Percentiles rank a stretch among this genome's conserved stretches.
phyloP scores from a whole-genome alignment of 148 eudicot species.

The Agrostemma githago region DNA sequence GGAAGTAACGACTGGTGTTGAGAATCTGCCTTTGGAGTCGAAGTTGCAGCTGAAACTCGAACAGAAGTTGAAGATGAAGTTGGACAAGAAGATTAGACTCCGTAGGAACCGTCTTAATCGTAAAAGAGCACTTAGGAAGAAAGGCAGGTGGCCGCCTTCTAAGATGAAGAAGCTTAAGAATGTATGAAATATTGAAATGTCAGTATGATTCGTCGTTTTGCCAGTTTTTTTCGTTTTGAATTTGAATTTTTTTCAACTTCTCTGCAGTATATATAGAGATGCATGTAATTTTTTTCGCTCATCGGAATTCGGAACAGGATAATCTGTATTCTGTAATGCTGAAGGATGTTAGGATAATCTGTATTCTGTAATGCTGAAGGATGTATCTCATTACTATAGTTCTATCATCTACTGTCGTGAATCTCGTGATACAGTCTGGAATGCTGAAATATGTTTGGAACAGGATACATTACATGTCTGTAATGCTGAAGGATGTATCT shows the following conservation, averaged over 20 bases:
- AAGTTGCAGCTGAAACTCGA: conserved; percentile 59
- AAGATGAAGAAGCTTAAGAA: conserved; percentile 91
- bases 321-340: no score
- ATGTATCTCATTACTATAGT: no score
- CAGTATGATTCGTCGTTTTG: background rate
- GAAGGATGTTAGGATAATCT: no score
- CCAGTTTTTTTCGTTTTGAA: conserved; percentile 7
- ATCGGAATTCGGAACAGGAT: no score
- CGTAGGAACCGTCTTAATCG: conserved; percentile 68
- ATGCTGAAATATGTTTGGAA: no score
- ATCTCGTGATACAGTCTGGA: no score
- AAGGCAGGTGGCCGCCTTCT: conserved; percentile 98
- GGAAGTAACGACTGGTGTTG: conserved; percentile 38
- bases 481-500: no score
- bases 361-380: no score
- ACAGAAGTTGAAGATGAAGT: conserved; percentile 67
- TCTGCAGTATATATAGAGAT: conserved; percentile 11
- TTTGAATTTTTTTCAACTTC: conserved; percentile 1
- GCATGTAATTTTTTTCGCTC: conserved; percentile 1
- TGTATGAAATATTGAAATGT: conserved; percentile 44
- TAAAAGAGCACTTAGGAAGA: conserved; percentile 78
- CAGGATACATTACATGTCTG: no score
- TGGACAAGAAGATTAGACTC: conserved; percentile 81
- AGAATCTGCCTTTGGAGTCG: conserved; percentile 80
- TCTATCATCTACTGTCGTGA: no score